Evolutionary conservation across 495 filamentous ascomycete genomes (phyloP).

Genomic region (Talaromyces proteolyticus): DNA sequence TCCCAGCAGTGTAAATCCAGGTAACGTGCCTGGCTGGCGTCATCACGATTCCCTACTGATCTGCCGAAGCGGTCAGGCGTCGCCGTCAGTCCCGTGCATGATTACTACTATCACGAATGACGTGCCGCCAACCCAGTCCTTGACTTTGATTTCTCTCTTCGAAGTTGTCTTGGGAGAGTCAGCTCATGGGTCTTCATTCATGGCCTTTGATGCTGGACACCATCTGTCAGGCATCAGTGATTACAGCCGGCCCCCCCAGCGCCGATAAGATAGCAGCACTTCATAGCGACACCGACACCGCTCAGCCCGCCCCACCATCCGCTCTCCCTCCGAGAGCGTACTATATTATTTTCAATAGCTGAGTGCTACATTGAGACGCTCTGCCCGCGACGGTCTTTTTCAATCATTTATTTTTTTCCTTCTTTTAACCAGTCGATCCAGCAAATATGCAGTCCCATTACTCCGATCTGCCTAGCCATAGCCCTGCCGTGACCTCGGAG

Average conservation of each 20-base stretch:
- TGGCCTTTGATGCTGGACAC: too few relatives aligned
- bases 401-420: slow-evolving; percentile 4
- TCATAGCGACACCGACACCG: too few relatives aligned
- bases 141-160: too few relatives aligned
- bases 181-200: too few relatives aligned
- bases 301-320: not conserved
- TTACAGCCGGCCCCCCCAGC: not conserved
- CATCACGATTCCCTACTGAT: too few relatives aligned
- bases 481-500: slow-evolving; percentile 20
- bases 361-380: too few relatives aligned
- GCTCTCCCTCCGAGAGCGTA: not conserved
- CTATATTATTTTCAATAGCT: too few relatives aligned
- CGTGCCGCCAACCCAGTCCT: too few relatives aligned
- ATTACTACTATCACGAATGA: too few relatives aligned
- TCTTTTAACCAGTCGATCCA: not conserved
- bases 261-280: not conserved
- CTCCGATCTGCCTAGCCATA: slow-evolving; percentile 41
- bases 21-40: not conserved
- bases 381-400: too few relatives aligned
- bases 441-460: slow-evolving; percentile 38
- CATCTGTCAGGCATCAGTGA: not conserved
- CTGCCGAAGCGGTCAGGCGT: slow-evolving; percentile 1
- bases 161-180: too few relatives aligned
- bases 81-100: not conserved
- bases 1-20: too few relatives aligned